Base-by-base conservation (phyloP, 257 asterid genomes). In the Solanum medicagineum region DNA sequence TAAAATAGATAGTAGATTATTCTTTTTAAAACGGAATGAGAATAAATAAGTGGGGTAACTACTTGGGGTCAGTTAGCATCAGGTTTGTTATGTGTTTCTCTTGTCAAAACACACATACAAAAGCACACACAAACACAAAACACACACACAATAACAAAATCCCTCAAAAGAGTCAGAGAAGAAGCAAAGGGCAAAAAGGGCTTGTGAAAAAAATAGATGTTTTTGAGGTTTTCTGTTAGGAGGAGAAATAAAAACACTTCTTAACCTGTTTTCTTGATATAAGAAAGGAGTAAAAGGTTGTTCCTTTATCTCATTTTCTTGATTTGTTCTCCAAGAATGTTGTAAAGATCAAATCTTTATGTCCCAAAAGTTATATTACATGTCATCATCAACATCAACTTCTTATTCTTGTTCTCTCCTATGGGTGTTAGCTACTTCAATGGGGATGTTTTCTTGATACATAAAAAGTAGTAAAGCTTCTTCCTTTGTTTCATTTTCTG, bases 371-470 rank as follows among this genome's bases (percentile, higher is more conserved):
- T 29, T 13, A 32, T 32, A 32, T 32, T 32, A 9, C 24, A 83
- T 83, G 62, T 22, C 82, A 49, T 75, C 59, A 47, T 74, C 36
- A 40, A 13, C 73, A 65, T 29, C 10, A 12, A 24, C 2, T 10
- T 36, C 87, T 29, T 36, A 84, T 49, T 45, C 89, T 19, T 84
- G 86, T 77, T 24, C 10, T 59, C 80, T 59, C 10, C 86, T 22
- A 53, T 79, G 40, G 55, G 84, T 26, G 22, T 83, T 83, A 54
- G n/a, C n/a, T 66, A 42, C 86, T 24, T 85, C 92, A 71, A 66
- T 88, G 88, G 93, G 92, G 40, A 87, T 82, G 90, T 73, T 84
- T 44, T 88, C 1, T 71, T 71, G 40, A 22, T 47, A 59, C 24
- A 47, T 10, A 60, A 32, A 81, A 1, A 80, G 51, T 80, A 26